phyloP scores from a whole-genome alignment of 306 rosid genomes.

The Rubus parviflorus region DNA sequence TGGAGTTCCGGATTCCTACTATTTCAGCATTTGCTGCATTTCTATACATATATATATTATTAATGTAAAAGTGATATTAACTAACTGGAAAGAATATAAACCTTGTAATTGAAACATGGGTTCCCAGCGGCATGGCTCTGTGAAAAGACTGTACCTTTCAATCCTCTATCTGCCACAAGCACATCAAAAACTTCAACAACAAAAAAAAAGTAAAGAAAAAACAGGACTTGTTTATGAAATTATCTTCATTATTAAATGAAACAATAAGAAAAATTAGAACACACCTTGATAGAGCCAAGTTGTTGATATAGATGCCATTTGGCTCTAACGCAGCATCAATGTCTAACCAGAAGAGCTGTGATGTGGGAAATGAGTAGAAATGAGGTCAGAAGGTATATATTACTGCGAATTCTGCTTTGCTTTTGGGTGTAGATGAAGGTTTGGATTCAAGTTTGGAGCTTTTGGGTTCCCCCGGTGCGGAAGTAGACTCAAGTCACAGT shows the following conservation, averaged over 20 bases:
- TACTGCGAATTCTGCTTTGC: not conserved
- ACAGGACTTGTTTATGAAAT: not conserved
- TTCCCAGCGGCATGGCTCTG: constrained; percentile 43
- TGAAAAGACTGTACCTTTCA: constrained; percentile 39
- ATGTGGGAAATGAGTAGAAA: not conserved
- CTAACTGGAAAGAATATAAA: not conserved
- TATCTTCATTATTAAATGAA: not conserved
- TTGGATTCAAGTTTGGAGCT: constrained; percentile 14
- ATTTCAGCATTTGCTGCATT: not conserved
- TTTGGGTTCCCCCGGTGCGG: not conserved
- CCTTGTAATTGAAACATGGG: constrained; percentile 63
- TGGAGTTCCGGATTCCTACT: not conserved
- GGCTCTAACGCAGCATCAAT: constrained; percentile 18
- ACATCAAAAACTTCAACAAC: not conserved
- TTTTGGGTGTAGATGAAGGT: constrained; percentile 2
- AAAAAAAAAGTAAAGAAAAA: not conserved
- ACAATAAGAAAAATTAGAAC: not conserved
- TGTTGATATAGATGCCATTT: constrained; percentile 45
- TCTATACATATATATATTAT: not conserved
- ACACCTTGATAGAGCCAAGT: constrained; percentile 45
- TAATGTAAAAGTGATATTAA: not conserved
- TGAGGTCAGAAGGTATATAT: not conserved
- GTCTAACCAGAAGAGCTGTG: not conserved
- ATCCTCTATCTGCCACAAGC: constrained; percentile 43
- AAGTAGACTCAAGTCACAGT: not conserved